Evolutionary conservation across 2,329 filamentous ascomycete genomes (phyloP).

Genomic region (Colletotrichum sp.): DNA sequence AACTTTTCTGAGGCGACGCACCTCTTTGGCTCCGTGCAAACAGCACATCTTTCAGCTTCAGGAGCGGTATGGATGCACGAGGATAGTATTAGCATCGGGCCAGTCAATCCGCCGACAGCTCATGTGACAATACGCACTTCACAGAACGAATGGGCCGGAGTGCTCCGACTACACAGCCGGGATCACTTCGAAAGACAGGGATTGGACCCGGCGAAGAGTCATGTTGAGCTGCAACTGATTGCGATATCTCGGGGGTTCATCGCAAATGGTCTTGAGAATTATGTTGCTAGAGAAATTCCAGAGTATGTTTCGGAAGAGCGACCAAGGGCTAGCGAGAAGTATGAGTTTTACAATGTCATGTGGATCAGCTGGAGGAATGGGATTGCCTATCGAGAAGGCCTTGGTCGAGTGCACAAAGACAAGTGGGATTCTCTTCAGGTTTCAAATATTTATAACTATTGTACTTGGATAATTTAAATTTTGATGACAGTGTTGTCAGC

Average conservation of each 20-base stretch:
- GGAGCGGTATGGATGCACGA: background rate
- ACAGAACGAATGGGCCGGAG: background rate
- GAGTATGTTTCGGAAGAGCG: background rate
- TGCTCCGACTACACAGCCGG: background rate
- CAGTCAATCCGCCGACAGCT: background rate
- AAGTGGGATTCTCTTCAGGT: background rate
- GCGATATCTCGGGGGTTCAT: background rate
- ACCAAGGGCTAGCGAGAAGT: background rate
- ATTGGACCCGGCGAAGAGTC: background rate
- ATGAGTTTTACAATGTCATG: background rate
- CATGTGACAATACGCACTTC: background rate
- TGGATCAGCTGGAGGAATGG: background rate
- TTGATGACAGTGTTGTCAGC: background rate
- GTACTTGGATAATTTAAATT: background rate
- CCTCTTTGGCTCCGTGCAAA: background rate
- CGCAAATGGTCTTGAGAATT: background rate
- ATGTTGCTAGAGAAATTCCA: background rate
- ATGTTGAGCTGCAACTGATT: background rate
- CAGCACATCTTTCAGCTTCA: background rate
- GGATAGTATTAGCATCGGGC: background rate
- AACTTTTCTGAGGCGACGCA: background rate
- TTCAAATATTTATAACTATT: background rate
- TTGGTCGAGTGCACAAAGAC: background rate
- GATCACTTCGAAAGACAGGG: background rate
- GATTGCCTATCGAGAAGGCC: background rate